Percentiles rank a stretch among this genome's conserved stretches.
Conservation (phyloP, 768 basidiomycete species). For the Atractiella rhizophila region DNA sequence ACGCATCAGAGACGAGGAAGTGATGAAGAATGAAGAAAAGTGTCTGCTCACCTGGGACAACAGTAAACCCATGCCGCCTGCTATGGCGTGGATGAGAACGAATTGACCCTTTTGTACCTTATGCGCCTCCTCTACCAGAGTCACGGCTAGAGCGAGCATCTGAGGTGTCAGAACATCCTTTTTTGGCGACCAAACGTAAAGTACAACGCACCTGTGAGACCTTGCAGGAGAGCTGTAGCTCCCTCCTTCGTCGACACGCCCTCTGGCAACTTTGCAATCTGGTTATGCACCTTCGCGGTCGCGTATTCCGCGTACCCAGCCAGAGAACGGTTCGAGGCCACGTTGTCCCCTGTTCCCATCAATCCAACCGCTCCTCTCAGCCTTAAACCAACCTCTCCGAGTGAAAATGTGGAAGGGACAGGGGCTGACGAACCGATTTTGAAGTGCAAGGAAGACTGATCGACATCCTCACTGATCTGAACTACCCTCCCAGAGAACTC, state of each 20-base stretch:
- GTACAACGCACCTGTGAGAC: constrained; percentile 30
- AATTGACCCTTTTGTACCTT: constrained; percentile 33
- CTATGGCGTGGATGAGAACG: constrained; percentile 52
- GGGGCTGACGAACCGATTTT: constrained; percentile 47
- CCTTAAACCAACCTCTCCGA: neutral
- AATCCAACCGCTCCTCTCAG: neutral
- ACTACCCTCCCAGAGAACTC: constrained; percentile 58
- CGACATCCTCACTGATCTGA: constrained; percentile 37
- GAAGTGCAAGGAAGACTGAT: constrained; percentile 38
- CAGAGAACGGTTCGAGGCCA: constrained; percentile 16
- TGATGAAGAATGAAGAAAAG: neutral
- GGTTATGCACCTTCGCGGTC: constrained; percentile 37
- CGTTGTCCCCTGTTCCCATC: neutral
- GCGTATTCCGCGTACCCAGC: constrained; percentile 41
- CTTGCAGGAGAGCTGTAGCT: constrained; percentile 45
- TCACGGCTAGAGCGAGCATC: constrained; percentile 31
- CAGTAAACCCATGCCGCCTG: constrained; percentile 49
- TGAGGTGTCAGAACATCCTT: neutral
- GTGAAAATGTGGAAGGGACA: constrained; percentile 20
- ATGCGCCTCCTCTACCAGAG: constrained; percentile 63
- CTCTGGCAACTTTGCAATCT: constrained; percentile 40
- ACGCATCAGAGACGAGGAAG: neutral
- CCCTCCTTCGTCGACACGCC: constrained; percentile 24
- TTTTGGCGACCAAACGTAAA: neutral
- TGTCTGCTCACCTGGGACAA: constrained; percentile 21